Conservation (phyloP, 106 monocot species). For the Dioscorea zingiberensis region DNA sequence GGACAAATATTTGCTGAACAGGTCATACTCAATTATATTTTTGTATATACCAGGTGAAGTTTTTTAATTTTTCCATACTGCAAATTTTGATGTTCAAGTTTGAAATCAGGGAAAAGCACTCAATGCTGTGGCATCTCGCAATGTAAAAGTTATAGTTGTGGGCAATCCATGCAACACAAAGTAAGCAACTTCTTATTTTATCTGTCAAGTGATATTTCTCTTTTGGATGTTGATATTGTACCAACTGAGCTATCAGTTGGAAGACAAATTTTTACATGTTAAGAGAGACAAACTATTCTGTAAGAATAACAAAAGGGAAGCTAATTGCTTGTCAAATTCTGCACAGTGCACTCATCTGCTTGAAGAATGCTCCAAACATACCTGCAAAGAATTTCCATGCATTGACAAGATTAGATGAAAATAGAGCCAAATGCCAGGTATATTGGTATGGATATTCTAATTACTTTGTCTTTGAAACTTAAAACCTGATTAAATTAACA, state of each 20-base stretch:
- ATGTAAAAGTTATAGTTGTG: conserved; percentile 85
- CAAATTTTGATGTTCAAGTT: neutral
- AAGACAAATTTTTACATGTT: too few relatives aligned
- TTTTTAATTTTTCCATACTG: neutral
- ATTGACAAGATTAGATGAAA: conserved; percentile 95
- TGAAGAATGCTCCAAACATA: conserved; percentile 95
- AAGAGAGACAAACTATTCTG: too few relatives aligned
- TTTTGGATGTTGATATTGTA: neutral
- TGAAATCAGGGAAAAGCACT: conserved; percentile 85
- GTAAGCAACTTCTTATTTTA: conserved; percentile 23
- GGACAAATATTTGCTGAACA: conserved; percentile 96
- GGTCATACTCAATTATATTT: conserved; percentile 21
- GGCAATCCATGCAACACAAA: conserved; percentile 99
- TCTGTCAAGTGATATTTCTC: neutral
- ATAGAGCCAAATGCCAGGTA: conserved; percentile 98
- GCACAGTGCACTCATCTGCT: conserved; percentile 87
- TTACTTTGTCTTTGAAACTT: neutral
- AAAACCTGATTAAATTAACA: neutral
- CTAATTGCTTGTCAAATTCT: neutral
- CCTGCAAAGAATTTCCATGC: conserved; percentile 98
- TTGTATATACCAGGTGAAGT: too few relatives aligned
- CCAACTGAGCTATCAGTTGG: neutral
- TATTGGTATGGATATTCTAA: neutral
- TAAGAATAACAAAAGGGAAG: too few relatives aligned
- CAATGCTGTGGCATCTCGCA: conserved; percentile 87